A percentile compares a stretch with the other conserved stretches of the same genome.
Conservation (phyloP, 257 asterid genomes). For the Fraxinus excelsior region DNA sequence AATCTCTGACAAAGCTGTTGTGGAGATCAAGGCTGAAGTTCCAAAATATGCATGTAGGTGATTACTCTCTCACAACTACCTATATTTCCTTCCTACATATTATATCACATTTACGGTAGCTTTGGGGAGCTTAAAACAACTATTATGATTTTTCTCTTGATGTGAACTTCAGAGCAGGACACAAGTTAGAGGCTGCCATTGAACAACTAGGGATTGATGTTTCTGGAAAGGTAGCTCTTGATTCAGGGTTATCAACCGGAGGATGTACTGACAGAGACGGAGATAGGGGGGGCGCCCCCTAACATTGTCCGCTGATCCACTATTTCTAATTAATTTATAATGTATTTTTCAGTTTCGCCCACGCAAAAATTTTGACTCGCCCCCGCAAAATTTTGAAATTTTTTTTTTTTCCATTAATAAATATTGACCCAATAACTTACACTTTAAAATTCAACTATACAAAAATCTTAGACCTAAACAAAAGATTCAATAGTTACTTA, state of each 20-base stretch:
- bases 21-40: conserved; percentile 89
- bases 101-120: not conserved
- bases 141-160: conserved; percentile 12
- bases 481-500: no score
- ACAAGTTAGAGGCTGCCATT: conserved; percentile 89
- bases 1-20: conserved; percentile 71
- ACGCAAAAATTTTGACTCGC: no score
- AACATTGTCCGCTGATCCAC: no score
- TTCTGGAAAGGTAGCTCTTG: conserved; percentile 81
- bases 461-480: no score
- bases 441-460: no score
- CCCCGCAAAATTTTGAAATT: no score
- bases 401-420: no score
- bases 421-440: no score
- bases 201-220: conserved; percentile 83
- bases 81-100: not conserved
- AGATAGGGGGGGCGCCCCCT: no score
- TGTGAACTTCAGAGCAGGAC: conserved; percentile 69
- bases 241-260: conserved; percentile 97
- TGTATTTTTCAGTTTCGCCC: no score
- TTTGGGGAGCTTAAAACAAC: conserved; percentile 12
- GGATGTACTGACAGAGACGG: no score
- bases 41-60: conserved; percentile 99
- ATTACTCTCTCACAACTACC: conserved; percentile 42
- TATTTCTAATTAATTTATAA: no score